Evolutionary conservation across 495 filamentous ascomycete genomes (phyloP).

Genomic region (Penicillium turbatum): DNA sequence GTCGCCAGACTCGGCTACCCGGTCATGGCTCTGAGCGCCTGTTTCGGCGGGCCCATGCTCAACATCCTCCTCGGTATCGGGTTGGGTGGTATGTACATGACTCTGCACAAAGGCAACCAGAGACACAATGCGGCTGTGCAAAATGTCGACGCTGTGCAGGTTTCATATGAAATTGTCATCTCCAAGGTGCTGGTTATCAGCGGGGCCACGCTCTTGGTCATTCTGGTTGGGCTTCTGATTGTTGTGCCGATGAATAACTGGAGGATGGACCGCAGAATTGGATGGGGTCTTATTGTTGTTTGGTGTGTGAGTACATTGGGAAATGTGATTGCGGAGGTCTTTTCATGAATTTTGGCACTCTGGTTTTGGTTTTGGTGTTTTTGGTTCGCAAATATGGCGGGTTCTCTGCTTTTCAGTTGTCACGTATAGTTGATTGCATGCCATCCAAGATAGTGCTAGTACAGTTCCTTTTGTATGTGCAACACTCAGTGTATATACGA

Average conservation of each 20-base stretch:
- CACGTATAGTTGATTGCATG: neutral
- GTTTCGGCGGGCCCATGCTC: constrained; percentile 95
- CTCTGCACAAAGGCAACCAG: constrained; percentile 39
- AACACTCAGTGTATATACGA: neutral
- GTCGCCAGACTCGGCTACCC: constrained; percentile 90
- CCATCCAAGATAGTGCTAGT: neutral
- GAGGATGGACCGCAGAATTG: constrained; percentile 82
- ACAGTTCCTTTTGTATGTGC: neutral
- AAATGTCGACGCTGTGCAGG: constrained; percentile 5
- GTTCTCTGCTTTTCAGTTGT: neutral
- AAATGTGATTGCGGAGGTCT: constrained; percentile 78
- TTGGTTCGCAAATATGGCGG: neutral
- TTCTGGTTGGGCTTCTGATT: constrained; percentile 71
- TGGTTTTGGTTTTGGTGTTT: neutral
- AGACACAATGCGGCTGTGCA: constrained; percentile 15
- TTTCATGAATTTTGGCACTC: constrained; percentile 11
- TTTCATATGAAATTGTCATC: constrained; percentile 71
- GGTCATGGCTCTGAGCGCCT: constrained; percentile 92
- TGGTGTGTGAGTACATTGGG: constrained; percentile 80
- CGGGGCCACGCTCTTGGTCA: constrained; percentile 73
- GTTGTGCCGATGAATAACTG: constrained; percentile 82
- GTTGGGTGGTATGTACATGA: constrained; percentile 81
- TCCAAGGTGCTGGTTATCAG: constrained; percentile 78
- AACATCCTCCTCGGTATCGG: constrained; percentile 97
- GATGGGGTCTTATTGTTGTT: constrained; percentile 74